These are phyloP conservation scores for Triangularia setosa DNA, from an alignment of 2,329 filamentous ascomycete genomes.

Conservation along the genomic window DNA sequence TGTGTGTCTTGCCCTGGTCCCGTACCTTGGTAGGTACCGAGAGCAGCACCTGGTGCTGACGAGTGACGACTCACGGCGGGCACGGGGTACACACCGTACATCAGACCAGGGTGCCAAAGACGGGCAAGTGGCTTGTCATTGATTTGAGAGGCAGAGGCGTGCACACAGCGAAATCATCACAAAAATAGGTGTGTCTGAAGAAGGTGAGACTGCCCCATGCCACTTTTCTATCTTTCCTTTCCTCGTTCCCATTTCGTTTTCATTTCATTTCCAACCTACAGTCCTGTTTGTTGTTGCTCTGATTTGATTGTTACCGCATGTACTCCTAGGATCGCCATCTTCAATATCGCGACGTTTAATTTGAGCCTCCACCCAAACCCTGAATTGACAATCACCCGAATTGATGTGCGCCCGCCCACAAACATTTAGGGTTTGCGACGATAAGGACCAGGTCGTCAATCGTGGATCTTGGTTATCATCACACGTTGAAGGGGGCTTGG, in stretches of 20 bases:
- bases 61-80: conserved; percentile 1
- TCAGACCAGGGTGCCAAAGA: conserved; percentile 8
- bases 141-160: background rate
- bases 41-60: conserved; percentile 1
- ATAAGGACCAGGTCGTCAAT: conserved; percentile 5
- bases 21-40: conserved; percentile 10
- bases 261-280: background rate
- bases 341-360: background rate
- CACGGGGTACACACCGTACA: conserved; percentile 1
- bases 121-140: conserved; percentile 4
- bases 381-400: background rate
- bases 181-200: background rate
- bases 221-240: background rate
- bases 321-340: background rate
- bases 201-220: background rate
- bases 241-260: background rate
- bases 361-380: background rate
- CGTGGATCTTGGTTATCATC: background rate
- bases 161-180: background rate
- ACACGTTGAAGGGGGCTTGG: background rate
- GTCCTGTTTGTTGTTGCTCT: too few relatives aligned
- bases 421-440: conserved; percentile 6
- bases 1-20: background rate
- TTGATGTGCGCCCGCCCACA: conserved; percentile 5
- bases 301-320: too few relatives aligned